Base-by-base conservation (phyloP, 2,329 filamentous ascomycete genomes). In the Aspergillus viridinutans region DNA sequence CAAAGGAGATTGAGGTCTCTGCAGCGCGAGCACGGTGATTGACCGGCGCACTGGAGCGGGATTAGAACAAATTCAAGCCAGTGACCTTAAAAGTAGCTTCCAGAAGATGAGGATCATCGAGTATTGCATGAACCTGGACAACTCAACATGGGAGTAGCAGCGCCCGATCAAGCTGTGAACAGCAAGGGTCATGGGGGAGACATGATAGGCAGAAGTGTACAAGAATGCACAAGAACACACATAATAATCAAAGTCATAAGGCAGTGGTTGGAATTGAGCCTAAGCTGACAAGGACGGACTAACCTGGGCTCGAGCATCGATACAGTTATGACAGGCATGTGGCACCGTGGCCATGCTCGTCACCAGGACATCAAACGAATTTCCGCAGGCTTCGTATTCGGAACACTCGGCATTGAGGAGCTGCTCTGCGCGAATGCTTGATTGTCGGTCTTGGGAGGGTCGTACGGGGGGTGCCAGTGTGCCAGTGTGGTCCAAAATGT, bases 261-360 rank as follows among this genome's bases (percentile, higher is more conserved):
- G 14, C 14, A 38, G 32, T 38, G 32, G 32, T 38, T 38, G 32
- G 14, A 38, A 38, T 38, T 3, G 14, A 38, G 32, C 14, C 32
- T 7, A 38, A 17, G 32, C 32, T 49, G 47, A 42, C 56, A 56
- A 50, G 35, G 29, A 7, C 10, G 49, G 35, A 57, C 60, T 38
- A n/a, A 62, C 61, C 61, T 61, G 58, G 55, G 59, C 29, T 38
- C 56, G 51, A 48, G 57, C 61, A 20, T 61, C 49, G 50, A 51
- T 49, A 47, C 58, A 59, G 43, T 52, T 35, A 56, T 65, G 61
- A 64, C 70, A 74, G 57, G 69, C 69, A 50, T 67, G 64, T 49
- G 70, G 69, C 58, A 68, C 65, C 52, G 67, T 64, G 52, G 68
- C 68, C 72, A 74, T 73, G 49, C 55, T 66, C 59, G 58, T 61